Evolutionary conservation across 108 stramenopile genomes (phyloP).

Genomic region (Stephanodiscus triporus): DNA sequence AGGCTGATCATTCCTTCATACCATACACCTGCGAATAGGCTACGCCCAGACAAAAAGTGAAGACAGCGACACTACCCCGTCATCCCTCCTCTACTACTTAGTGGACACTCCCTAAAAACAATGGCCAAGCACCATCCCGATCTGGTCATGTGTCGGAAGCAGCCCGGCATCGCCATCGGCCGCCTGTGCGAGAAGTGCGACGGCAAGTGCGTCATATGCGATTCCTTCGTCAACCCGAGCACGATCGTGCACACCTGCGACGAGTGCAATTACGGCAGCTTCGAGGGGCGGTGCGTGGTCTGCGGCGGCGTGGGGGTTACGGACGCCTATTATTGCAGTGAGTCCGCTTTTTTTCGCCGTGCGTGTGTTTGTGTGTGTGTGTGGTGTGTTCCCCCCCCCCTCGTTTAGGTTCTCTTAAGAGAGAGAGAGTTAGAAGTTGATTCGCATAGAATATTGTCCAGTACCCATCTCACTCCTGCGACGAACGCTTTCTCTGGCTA

Average conservation of each 20-base stretch:
- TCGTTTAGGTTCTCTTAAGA: neutral
- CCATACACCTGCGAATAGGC: too few relatives aligned
- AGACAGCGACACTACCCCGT: neutral
- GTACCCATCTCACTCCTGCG: too few relatives aligned
- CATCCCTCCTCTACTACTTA: neutral
- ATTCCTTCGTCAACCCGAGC: slow-evolving; percentile 95
- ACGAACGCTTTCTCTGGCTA: too few relatives aligned
- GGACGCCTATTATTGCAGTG: slow-evolving; percentile 99
- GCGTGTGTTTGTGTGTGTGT: neutral
- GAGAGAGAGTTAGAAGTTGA: too few relatives aligned
- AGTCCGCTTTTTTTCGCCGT: slow-evolving; percentile 35
- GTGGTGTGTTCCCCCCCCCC: neutral
- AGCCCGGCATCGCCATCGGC: slow-evolving; percentile 96
- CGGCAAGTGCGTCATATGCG: slow-evolving; percentile 97
- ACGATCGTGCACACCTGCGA: slow-evolving; percentile 95
- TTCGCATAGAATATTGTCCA: too few relatives aligned
- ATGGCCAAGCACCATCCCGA: slow-evolving; percentile 99
- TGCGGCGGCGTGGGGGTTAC: slow-evolving; percentile 96
- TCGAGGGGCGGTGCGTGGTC: slow-evolving; percentile 95
- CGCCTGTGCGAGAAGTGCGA: slow-evolving; percentile 98
- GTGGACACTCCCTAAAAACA: neutral
- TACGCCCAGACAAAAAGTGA: neutral
- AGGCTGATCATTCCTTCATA: too few relatives aligned
- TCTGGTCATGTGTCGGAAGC: slow-evolving; percentile 99
- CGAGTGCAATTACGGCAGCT: slow-evolving; percentile 98